phyloP scores from a whole-genome alignment of 2,329 filamentous ascomycete genomes.

The Talaromyces islandicus region DNA sequence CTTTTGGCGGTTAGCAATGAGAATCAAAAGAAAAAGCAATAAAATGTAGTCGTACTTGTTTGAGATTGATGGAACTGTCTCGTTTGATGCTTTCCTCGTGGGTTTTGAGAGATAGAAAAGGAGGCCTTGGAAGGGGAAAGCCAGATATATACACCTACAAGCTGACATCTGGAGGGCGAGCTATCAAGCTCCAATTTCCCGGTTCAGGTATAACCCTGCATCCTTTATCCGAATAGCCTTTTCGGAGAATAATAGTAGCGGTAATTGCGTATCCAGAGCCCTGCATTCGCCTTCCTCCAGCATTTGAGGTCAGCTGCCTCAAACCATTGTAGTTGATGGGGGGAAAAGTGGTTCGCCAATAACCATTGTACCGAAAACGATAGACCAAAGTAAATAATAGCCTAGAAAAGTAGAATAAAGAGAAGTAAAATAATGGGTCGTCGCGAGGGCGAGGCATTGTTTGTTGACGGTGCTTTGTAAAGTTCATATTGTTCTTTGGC shows the following conservation, averaged over 20 bases:
- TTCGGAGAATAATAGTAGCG: background rate
- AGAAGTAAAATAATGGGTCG: background rate
- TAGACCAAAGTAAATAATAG: background rate
- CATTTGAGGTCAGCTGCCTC: too few species aligned
- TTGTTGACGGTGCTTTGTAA: background rate
- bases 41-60: background rate
- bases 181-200: background rate
- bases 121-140: background rate
- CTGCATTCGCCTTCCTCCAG: too few species aligned
- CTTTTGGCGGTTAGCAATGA: background rate
- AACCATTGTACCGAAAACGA: background rate
- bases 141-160: background rate
- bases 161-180: background rate
- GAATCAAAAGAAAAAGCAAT: background rate
- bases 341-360: background rate
- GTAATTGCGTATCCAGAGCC: background rate
- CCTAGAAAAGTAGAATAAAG: background rate
- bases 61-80: background rate
- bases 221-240: background rate
- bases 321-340: background rate
- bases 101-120: background rate
- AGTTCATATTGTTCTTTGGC: conserved; percentile 10
- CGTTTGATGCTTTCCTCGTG: background rate
- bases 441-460: background rate
- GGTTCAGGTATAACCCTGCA: background rate